Percentiles rank a stretch among this genome's conserved stretches.
phyloP scores from a whole-genome alignment of 148 eudicot species.

The Vaccinium myrtillus region DNA sequence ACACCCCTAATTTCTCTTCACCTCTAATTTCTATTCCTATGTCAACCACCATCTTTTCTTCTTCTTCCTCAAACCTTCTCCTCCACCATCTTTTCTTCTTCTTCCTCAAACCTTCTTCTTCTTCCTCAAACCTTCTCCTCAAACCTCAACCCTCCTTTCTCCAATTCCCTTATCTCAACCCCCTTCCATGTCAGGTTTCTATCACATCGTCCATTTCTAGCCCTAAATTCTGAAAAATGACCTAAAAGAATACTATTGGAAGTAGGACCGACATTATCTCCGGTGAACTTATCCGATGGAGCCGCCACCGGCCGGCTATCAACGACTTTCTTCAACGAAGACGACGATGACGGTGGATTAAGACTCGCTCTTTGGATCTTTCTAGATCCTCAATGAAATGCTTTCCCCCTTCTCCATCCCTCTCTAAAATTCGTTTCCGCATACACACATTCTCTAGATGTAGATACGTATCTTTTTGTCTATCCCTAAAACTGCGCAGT shows the following conservation, averaged over 20 bases:
- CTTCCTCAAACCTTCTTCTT: too few species aligned
- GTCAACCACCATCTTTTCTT: too few species aligned
- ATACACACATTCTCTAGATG: not conserved
- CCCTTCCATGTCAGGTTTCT: not conserved
- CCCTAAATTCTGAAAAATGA: not conserved
- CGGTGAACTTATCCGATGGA: conserved; percentile 22
- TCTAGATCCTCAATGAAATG: conserved; percentile 94
- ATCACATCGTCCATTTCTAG: not conserved
- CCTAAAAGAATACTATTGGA: conserved; percentile 23
- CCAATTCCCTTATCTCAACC: too few species aligned
- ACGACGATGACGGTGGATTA: conserved; percentile 26
- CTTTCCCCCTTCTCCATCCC: conserved; percentile 31
- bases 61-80: too few species aligned
- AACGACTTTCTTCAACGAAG: conserved; percentile 39
- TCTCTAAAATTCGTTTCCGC: not conserved
- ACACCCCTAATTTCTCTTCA: too few species aligned
- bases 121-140: too few species aligned
- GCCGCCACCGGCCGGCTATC: conserved; percentile 33
- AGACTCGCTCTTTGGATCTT: conserved; percentile 41
- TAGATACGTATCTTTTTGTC: not conserved
- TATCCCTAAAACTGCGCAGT: not conserved
- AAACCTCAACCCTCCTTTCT: too few species aligned
- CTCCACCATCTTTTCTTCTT: too few species aligned
- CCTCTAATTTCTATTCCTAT: too few species aligned
- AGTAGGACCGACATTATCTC: not conserved